Conservation (phyloP, 108 stramenopile genomes). For the Nannochloropsis salina region DNA sequence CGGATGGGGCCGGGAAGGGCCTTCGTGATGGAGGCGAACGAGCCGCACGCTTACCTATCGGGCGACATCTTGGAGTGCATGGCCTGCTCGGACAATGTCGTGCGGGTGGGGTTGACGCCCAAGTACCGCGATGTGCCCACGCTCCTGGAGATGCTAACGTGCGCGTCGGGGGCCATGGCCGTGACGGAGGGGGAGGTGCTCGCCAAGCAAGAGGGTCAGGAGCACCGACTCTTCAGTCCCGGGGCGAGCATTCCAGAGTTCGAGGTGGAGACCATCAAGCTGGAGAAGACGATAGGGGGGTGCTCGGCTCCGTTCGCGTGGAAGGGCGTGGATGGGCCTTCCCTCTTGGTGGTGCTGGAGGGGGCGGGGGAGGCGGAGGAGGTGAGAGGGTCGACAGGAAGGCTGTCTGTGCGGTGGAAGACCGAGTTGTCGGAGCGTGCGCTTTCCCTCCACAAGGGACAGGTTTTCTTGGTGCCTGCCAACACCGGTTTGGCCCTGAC, state of each 20-base stretch:
- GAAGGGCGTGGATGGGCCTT: constrained; percentile 23
- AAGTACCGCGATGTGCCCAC: constrained; percentile 95
- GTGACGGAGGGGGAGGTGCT: constrained; percentile 30
- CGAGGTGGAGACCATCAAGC: constrained; percentile 37
- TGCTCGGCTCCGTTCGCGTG: constrained; percentile 25
- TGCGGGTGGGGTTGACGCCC: constrained; percentile 94
- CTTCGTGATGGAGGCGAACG: constrained; percentile 57
- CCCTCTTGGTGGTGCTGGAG: constrained; percentile 36
- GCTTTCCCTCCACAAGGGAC: neutral
- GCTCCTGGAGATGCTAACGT: constrained; percentile 89
- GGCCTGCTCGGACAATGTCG: constrained; percentile 97
- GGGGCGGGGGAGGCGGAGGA: constrained; percentile 29
- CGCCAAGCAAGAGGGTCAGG: neutral
- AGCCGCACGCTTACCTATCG: constrained; percentile 55
- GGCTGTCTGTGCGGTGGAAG: neutral
- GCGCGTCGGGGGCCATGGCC: constrained; percentile 51
- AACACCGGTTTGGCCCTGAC: neutral
- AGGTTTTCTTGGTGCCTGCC: neutral
- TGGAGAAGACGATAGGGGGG: neutral
- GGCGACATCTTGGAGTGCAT: constrained; percentile 70
- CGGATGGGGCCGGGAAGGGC: constrained; percentile 44
- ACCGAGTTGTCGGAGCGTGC: neutral
- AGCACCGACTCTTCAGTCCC: constrained; percentile 34
- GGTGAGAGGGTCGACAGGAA: neutral
- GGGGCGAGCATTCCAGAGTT: constrained; percentile 37